phyloP scores from a whole-genome alignment of 805 yeast genomes.

The Hemisphaericaspora nanyangensis region DNA sequence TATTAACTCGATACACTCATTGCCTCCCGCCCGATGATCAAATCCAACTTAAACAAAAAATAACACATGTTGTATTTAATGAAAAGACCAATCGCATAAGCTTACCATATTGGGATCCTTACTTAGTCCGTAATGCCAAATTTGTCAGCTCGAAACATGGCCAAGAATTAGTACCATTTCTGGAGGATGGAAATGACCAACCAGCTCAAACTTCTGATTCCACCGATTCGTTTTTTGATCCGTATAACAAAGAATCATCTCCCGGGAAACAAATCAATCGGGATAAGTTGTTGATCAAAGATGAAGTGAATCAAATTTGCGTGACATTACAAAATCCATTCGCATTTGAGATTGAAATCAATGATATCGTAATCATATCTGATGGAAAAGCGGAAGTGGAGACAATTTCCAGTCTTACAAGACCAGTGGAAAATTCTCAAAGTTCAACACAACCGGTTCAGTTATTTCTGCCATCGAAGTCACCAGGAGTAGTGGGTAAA shows the following conservation, averaged over 20 bases:
- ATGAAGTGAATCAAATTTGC: constrained; percentile 56
- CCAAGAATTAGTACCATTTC: constrained; percentile 42
- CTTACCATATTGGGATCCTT: constrained; percentile 69
- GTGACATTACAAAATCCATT: constrained; percentile 75
- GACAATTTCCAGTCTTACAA: constrained; percentile 17
- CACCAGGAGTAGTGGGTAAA: neutral
- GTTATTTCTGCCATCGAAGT: neutral
- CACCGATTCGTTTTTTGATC: constrained; percentile 45
- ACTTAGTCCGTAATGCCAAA: constrained; percentile 50
- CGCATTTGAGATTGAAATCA: constrained; percentile 64
- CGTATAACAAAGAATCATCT: constrained; percentile 28
- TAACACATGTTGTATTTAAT: constrained; percentile 22
- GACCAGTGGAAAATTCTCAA: too few species aligned
- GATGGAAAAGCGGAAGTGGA: constrained; percentile 25
- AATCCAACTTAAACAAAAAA: constrained; percentile 30
- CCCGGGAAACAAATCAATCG: constrained; percentile 35
- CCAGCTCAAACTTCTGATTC: constrained; percentile 10
- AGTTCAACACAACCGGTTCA: neutral
- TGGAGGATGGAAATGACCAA: constrained; percentile 12
- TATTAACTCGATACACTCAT: constrained; percentile 54
- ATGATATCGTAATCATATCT: constrained; percentile 40
- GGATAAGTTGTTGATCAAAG: constrained; percentile 37
- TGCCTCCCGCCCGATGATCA: constrained; percentile 61
- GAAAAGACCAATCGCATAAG: constrained; percentile 20
- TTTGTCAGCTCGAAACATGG: constrained; percentile 21